A percentile compares a stretch with the other conserved stretches of the same genome.
phyloP scores from a whole-genome alignment of 495 filamentous ascomycete species.

The Lophiotrema nucula region DNA sequence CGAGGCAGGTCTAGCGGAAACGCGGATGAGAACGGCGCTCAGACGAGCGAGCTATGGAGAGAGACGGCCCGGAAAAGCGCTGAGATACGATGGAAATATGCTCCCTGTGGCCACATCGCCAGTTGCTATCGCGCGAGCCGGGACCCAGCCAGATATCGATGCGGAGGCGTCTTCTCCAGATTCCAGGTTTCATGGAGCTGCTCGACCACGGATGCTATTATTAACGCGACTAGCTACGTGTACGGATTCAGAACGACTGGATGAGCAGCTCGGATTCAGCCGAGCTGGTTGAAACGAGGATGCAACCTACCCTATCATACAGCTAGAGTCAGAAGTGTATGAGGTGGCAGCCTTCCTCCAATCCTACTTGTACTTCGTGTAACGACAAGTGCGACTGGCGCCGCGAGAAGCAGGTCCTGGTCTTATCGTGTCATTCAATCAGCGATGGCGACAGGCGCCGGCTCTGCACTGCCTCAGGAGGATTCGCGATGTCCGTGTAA shows the following conservation, averaged over 20 bases:
- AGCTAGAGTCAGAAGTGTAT: slow-evolving; percentile 1
- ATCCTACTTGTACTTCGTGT: background rate
- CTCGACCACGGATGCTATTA: slow-evolving; percentile 4
- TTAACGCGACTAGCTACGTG: slow-evolving; percentile 7
- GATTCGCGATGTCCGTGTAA: background rate
- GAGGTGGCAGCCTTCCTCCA: background rate
- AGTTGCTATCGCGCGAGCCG: background rate
- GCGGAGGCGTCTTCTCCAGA: background rate
- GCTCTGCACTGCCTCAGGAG: background rate
- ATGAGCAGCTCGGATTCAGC: slow-evolving; percentile 5
- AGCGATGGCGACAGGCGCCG: slow-evolving; percentile 1
- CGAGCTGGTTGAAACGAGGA: slow-evolving; percentile 4
- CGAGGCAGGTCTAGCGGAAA: background rate
- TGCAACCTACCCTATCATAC: slow-evolving; percentile 19
- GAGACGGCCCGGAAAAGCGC: background rate
- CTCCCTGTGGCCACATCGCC: slow-evolving; percentile 1
- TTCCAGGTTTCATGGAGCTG: background rate
- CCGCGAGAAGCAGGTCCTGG: background rate
- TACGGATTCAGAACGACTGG: background rate
- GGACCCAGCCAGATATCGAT: background rate
- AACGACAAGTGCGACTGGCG: background rate
- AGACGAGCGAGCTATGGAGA: slow-evolving; percentile 3
- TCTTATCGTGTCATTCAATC: background rate
- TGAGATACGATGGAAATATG: too few species aligned
- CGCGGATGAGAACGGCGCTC: too few species aligned